These are phyloP conservation scores for Aureobasidium sp. DNA, from an alignment of 2,329 filamentous ascomycete genomes.

Conservation along the genomic window DNA sequence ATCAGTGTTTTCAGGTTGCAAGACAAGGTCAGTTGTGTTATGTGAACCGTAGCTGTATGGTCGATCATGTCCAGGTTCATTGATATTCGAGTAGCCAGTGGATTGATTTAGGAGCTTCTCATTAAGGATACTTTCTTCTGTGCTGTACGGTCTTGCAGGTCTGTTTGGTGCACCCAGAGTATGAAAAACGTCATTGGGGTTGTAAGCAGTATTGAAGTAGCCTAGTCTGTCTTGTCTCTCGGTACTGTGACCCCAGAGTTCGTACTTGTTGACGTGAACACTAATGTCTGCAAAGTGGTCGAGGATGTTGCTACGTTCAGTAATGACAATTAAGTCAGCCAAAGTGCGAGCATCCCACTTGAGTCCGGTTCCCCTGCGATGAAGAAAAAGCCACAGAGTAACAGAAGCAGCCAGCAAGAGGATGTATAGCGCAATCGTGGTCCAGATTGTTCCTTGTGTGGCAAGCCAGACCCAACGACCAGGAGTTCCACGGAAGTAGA, in stretches of 20 bases:
- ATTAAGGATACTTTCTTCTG: slow-evolving; percentile 38
- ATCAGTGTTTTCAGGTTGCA: slow-evolving; percentile 40
- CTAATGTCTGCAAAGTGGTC: slow-evolving; percentile 64
- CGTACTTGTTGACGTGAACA: slow-evolving; percentile 43
- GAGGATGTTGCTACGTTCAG: slow-evolving; percentile 72
- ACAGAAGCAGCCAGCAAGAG: slow-evolving; percentile 52
- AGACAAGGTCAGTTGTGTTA: slow-evolving; percentile 43
- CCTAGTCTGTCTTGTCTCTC: slow-evolving; percentile 65
- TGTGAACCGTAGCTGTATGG: slow-evolving; percentile 14
- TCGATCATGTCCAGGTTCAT: slow-evolving; percentile 22
- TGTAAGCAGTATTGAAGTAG: slow-evolving; percentile 69
- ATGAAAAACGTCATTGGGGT: slow-evolving; percentile 63
- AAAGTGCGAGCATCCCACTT: slow-evolving; percentile 79
- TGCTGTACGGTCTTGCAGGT: slow-evolving; percentile 42
- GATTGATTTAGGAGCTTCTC: slow-evolving; percentile 30
- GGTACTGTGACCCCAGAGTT: slow-evolving; percentile 48
- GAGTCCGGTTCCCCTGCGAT: slow-evolving; percentile 60
- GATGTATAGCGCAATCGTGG: slow-evolving; percentile 64
- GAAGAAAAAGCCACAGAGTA: slow-evolving; percentile 57
- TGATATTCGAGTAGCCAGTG: slow-evolving; percentile 20
- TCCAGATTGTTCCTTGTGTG: slow-evolving; percentile 71
- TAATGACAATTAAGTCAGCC: slow-evolving; percentile 69
- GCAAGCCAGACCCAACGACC: slow-evolving; percentile 70
- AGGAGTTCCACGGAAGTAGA: slow-evolving; percentile 46
- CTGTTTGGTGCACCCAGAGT: slow-evolving; percentile 61